These are phyloP conservation scores for Allium sativum DNA, from an alignment of 106 monocot genomes.

Conservation along the genomic window DNA sequence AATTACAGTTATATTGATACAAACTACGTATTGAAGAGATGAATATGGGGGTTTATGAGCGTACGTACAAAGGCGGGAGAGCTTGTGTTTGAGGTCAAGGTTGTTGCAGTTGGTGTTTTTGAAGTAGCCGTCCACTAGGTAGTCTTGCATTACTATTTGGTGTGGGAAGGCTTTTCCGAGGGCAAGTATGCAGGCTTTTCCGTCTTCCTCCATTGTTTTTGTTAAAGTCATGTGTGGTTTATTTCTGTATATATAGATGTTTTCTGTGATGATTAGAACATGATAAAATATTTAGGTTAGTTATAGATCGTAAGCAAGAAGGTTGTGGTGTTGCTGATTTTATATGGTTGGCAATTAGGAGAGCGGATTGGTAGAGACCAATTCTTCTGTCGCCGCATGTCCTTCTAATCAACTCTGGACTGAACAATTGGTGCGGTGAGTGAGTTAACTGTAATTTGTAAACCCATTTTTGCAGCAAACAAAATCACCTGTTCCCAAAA, in stretches of 20 bases:
- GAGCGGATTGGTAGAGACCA: constrained; percentile 3
- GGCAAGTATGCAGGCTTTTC: constrained; percentile 59
- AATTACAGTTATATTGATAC: not conserved
- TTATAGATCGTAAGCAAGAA: constrained; percentile 15
- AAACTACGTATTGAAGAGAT: not conserved
- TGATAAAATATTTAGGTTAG: not conserved
- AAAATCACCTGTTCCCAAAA: too few relatives aligned
- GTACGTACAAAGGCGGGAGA: constrained; percentile 64
- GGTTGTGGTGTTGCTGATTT: constrained; percentile 3
- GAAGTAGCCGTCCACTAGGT: constrained; percentile 72
- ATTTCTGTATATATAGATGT: not conserved
- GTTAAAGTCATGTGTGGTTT: not conserved
- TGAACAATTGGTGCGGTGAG: too few relatives aligned
- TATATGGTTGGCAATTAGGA: constrained; percentile 13
- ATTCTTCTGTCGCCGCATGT: too few relatives aligned
- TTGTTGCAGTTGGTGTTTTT: constrained; percentile 66
- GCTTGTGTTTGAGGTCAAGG: constrained; percentile 58
- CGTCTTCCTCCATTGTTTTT: constrained; percentile 12
- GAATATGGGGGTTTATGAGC: not conserved
- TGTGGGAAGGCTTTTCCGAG: constrained; percentile 80
- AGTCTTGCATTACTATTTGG: constrained; percentile 78
- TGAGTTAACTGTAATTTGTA: not conserved
- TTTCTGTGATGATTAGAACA: not conserved
- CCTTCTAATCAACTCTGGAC: too few relatives aligned
- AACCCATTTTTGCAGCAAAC: too few relatives aligned